A percentile compares a stretch with the other conserved stretches of the same genome.
Evolutionary conservation across 2,329 filamentous ascomycete genomes (phyloP).

Genomic region (Diaporthe caulivora): DNA sequence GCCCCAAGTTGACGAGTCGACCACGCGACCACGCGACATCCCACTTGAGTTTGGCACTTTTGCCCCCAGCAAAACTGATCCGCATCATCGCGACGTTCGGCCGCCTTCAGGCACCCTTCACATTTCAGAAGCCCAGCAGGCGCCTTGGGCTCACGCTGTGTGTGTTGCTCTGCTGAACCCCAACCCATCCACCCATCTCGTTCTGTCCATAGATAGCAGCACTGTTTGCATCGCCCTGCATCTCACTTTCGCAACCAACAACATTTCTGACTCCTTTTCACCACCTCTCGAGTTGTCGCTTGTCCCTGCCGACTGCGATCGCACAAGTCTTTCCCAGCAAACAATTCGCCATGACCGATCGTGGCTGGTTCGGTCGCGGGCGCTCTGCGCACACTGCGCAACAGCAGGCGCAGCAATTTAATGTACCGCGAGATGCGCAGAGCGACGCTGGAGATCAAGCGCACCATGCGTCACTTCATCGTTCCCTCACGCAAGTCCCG

Average conservation of each 20-base stretch:
- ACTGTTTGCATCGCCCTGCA: not conserved
- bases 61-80: not conserved
- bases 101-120: not conserved
- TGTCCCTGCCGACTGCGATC: not conserved
- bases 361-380: slow-evolving; percentile 27
- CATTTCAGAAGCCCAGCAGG: not conserved
- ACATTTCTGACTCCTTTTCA: not conserved
- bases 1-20: not conserved
- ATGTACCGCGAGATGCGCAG: not conserved
- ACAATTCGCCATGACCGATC: slow-evolving; percentile 30
- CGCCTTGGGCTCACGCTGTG: too few relatives aligned
- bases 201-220: not conserved
- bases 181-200: not conserved
- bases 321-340: not conserved
- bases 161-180: not conserved
- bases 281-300: not conserved
- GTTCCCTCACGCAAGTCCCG: slow-evolving; percentile 26
- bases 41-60: not conserved
- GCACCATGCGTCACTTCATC: slow-evolving; percentile 1
- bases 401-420: not conserved
- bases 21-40: not conserved
- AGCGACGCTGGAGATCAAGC: slow-evolving; percentile 1
- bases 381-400: slow-evolving; percentile 27
- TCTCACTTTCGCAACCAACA: not conserved
- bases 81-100: too few relatives aligned